Percentiles rank a stretch among this genome's conserved stretches.
These are phyloP conservation scores for Phytopythium montanum DNA, from an alignment of 352 stramenopile species.

Conservation along the genomic window DNA sequence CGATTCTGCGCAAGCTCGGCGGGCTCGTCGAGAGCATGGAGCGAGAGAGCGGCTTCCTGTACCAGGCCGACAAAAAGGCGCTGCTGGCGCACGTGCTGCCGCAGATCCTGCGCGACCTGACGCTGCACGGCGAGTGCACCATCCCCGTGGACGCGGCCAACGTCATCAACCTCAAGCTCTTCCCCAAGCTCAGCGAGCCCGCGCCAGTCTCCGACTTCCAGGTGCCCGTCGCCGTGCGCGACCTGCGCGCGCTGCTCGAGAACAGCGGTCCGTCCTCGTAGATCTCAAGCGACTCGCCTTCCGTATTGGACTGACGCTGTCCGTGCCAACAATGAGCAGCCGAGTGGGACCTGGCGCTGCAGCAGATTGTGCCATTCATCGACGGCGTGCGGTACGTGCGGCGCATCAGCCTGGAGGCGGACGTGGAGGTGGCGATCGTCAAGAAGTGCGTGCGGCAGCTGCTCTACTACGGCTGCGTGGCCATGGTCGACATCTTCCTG, in stretches of 20 bases:
- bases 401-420: conserved; percentile 84
- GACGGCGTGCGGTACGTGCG: conserved; percentile 90
- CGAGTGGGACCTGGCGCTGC: conserved; percentile 85
- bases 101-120: conserved; percentile 71
- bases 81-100: conserved; percentile 62
- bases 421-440: conserved; percentile 86
- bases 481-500: conserved; percentile 90
- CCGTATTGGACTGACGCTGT: not conserved
- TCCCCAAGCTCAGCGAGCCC: conserved; percentile 69
- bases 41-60: conserved; percentile 83
- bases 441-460: conserved; percentile 87
- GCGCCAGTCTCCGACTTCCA: conserved; percentile 77
- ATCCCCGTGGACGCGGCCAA: conserved; percentile 82
- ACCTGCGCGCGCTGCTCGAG: conserved; percentile 63
- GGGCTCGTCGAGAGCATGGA: conserved; percentile 85
- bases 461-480: conserved; percentile 88
- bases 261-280: conserved; percentile 54
- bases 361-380: conserved; percentile 90
- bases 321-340: conserved; percentile 21
- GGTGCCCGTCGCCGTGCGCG: conserved; percentile 77
- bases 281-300: not conserved
- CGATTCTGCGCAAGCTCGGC: conserved; percentile 85
- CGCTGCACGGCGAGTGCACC: conserved; percentile 69
- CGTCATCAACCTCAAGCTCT: conserved; percentile 87
- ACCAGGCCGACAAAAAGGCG: conserved; percentile 58